These are phyloP conservation scores for Turritis glabra DNA, from an alignment of 345 rosid species.

Conservation along the genomic window DNA sequence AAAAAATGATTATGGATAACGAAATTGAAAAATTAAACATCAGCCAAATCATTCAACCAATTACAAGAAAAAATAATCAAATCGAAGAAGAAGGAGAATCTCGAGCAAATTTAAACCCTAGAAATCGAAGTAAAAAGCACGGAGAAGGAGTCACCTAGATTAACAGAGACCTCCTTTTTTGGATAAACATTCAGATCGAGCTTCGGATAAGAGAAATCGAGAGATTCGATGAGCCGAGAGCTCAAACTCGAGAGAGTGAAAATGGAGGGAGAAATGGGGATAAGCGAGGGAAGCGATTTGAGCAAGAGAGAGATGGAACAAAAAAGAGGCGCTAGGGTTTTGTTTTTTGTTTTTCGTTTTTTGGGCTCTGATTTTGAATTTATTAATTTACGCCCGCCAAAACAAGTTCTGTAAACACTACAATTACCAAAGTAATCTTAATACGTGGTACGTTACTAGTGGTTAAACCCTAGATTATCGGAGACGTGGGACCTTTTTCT, in stretches of 20 bases:
- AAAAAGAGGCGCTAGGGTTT: conserved; percentile 63
- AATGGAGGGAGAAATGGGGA: conserved; percentile 34
- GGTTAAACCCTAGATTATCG: background rate
- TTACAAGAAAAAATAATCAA: background rate
- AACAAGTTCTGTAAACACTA: conserved; percentile 17
- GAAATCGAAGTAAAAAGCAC: background rate
- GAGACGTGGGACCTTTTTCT: conserved; percentile 18
- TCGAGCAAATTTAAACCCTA: conserved; percentile 18
- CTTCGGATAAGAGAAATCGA: conserved; percentile 14
- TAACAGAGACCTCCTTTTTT: conserved; percentile 1
- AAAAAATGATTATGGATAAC: background rate
- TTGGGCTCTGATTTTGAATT: conserved; percentile 50
- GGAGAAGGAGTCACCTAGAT: conserved; percentile 27
- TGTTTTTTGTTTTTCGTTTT: conserved; percentile 27
- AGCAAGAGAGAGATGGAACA: conserved; percentile 13
- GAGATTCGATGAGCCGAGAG: conserved; percentile 2
- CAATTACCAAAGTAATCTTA: conserved; percentile 6
- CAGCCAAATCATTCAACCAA: background rate
- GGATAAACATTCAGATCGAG: background rate
- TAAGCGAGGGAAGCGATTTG: conserved; percentile 36
- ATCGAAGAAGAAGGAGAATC: background rate
- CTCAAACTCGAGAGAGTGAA: conserved; percentile 24
- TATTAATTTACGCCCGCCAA: conserved; percentile 71
- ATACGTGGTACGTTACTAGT: conserved; percentile 45
- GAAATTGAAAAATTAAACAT: background rate